A percentile compares a stretch with the other conserved stretches of the same genome.
phyloP scores from a whole-genome alignment of 345 rosid genomes.

The Abelmoschus esculentus region DNA sequence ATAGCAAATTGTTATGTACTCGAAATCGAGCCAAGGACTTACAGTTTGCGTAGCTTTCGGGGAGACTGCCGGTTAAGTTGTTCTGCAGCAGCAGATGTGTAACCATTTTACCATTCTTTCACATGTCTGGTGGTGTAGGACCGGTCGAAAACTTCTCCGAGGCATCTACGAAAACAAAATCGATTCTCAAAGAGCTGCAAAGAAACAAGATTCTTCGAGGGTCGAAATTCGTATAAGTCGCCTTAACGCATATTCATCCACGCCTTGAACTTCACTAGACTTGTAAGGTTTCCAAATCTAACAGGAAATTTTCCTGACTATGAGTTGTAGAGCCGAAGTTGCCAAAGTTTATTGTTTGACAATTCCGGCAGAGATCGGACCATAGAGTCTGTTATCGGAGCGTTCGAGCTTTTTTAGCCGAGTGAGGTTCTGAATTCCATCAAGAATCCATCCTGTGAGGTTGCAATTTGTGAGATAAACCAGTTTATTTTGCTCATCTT shows the following conservation, averaged over 20 bases:
- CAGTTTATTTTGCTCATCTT: too few species aligned
- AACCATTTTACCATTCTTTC: conserved; percentile 54
- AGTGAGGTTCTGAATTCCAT: too few species aligned
- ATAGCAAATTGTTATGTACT: conserved; percentile 53
- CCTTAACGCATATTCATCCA: conserved; percentile 59
- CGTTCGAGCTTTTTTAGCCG: too few species aligned
- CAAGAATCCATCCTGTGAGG: conserved; percentile 39
- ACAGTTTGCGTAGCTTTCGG: conserved; percentile 46
- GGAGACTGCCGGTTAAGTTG: conserved; percentile 55
- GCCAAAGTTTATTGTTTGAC: too few species aligned
- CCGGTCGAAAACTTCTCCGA: conserved; percentile 58
- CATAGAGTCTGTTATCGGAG: too few species aligned
- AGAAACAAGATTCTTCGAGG: conserved; percentile 41
- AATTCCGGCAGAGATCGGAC: too few species aligned
- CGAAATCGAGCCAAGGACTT: conserved; percentile 48
- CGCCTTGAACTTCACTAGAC: conserved; percentile 43
- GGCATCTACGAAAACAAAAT: conserved; percentile 17
- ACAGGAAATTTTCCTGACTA: conserved; percentile 24
- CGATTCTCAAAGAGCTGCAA: conserved; percentile 53
- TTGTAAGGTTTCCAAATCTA: conserved; percentile 53
- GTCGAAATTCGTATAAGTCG: conserved; percentile 44
- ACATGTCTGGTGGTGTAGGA: conserved; percentile 65
- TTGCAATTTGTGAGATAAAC: conserved; percentile 34
- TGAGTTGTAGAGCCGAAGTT: too few species aligned
- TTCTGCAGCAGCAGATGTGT: conserved; percentile 56